Conservation (phyloP, 768 basidiomycete genomes). For the Arthromyces matolae region DNA sequence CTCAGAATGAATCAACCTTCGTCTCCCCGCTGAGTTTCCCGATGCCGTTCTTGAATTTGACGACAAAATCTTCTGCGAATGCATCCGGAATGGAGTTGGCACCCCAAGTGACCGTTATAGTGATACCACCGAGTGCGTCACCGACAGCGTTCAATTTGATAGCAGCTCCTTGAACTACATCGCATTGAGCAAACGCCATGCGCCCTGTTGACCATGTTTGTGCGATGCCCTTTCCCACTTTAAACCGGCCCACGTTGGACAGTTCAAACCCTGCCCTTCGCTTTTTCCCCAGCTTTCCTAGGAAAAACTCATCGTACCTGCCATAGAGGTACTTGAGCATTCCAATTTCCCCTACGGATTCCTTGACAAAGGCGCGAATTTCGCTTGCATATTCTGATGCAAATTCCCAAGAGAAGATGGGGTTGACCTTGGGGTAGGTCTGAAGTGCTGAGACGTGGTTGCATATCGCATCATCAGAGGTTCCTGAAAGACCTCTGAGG, state of each 20-base stretch:
- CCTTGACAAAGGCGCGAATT: conserved; percentile 20
- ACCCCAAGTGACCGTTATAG: conserved; percentile 26
- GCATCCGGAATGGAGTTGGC: conserved; percentile 18
- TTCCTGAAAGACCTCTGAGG: conserved; percentile 26
- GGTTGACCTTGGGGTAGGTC: conserved; percentile 18
- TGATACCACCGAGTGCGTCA: conserved; percentile 22
- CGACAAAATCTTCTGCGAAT: conserved; percentile 22
- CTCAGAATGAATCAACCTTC: too few species aligned
- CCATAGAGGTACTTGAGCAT: conserved; percentile 31
- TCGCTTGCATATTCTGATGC: conserved; percentile 26
- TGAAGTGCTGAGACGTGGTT: conserved; percentile 27
- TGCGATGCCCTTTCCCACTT: not conserved
- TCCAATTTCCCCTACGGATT: conserved; percentile 25
- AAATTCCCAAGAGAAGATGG: conserved; percentile 28
- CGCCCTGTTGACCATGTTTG: conserved; percentile 18
- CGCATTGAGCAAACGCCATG: conserved; percentile 28
- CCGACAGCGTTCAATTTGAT: conserved; percentile 27
- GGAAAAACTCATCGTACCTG: conserved; percentile 25
- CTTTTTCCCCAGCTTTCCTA: conserved; percentile 29
- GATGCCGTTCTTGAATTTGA: conserved; percentile 14
- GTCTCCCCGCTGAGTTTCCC: conserved; percentile 1
- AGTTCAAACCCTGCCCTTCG: conserved; percentile 29
- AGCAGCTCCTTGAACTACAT: conserved; percentile 25
- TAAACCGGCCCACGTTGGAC: conserved; percentile 36
- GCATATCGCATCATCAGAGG: conserved; percentile 28